Conservation (phyloP, 164 flowering plant genomes). For the Sedum album region DNA sequence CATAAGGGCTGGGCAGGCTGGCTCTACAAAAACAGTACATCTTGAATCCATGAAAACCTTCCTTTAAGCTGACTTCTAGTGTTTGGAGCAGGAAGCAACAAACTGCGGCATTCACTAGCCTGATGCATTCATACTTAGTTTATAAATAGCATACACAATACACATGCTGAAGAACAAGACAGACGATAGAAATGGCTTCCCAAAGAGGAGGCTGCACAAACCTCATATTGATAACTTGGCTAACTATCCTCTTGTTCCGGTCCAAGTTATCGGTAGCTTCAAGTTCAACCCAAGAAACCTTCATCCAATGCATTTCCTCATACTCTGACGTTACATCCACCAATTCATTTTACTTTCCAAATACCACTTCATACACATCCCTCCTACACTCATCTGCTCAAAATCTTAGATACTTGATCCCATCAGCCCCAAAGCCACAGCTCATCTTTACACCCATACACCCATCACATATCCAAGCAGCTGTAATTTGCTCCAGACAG, state of each 20-base stretch:
- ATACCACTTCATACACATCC: conserved; percentile 15
- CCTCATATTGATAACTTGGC: not conserved
- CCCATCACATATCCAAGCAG: conserved; percentile 23
- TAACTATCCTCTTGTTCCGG: not conserved
- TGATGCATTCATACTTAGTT: not conserved
- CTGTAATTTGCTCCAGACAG: conserved; percentile 23
- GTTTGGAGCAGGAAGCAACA: not conserved
- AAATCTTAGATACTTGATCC: conserved; percentile 21
- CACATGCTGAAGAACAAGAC: not conserved
- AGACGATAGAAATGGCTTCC: not conserved
- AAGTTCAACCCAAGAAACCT: conserved; percentile 9
- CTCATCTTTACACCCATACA: conserved; percentile 22
- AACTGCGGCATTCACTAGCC: not conserved
- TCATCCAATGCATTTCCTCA: conserved; percentile 14
- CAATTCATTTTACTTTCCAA: conserved; percentile 14
- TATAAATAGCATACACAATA: not conserved
- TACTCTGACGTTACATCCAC: conserved; percentile 13
- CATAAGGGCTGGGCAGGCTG: not conserved
- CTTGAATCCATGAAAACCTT: not conserved
- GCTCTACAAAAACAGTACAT: not conserved
- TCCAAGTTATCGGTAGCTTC: not conserved
- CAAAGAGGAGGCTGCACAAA: not conserved
- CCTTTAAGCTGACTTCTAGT: not conserved
- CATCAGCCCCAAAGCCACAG: conserved; percentile 22
- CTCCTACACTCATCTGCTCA: conserved; percentile 20